phyloP scores from a whole-genome alignment of 164 flowering plant species.

The Vitis labrusca region DNA sequence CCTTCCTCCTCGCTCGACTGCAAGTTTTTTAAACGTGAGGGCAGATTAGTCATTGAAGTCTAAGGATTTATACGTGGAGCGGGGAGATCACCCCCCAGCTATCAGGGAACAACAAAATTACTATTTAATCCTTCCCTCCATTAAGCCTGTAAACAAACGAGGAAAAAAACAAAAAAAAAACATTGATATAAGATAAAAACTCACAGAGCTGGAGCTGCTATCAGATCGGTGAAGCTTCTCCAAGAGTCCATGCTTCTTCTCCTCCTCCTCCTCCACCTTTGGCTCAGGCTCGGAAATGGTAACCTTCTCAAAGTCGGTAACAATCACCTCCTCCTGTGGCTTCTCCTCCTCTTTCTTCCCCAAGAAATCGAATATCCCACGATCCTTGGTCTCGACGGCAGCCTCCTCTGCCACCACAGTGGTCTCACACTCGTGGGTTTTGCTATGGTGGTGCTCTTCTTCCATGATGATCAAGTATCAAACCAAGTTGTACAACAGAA shows the following conservation, averaged over 20 bases:
- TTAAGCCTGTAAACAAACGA: slow-evolving; percentile 13
- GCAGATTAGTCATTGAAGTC: background rate
- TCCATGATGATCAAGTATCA: slow-evolving; percentile 25
- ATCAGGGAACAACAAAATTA: background rate
- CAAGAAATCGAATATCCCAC: slow-evolving; percentile 74
- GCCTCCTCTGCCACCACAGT: slow-evolving; percentile 8
- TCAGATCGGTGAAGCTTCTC: slow-evolving; percentile 65
- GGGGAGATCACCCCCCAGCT: background rate
- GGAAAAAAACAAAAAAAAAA: background rate
- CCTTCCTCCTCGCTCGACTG: slow-evolving; percentile 72
- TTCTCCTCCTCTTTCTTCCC: slow-evolving; percentile 51
- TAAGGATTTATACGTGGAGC: background rate
- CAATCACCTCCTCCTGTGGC: slow-evolving; percentile 31
- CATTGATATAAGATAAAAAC: slow-evolving; percentile 11
- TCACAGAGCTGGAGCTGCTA: slow-evolving; percentile 82
- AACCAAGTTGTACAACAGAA: background rate
- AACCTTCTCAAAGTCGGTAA: slow-evolving; percentile 31
- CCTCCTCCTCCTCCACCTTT: slow-evolving; percentile 23
- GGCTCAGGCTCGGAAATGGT: slow-evolving; percentile 24
- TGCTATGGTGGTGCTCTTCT: slow-evolving; percentile 23
- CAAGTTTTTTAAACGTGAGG: background rate
- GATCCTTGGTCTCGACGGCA: slow-evolving; percentile 42
- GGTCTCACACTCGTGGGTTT: slow-evolving; percentile 22
- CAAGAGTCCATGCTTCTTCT: slow-evolving; percentile 42
- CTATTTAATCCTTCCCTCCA: no score